Evolutionary conservation across 2,329 filamentous ascomycete species (phyloP).

Genomic region (Fusarium napiforme): DNA sequence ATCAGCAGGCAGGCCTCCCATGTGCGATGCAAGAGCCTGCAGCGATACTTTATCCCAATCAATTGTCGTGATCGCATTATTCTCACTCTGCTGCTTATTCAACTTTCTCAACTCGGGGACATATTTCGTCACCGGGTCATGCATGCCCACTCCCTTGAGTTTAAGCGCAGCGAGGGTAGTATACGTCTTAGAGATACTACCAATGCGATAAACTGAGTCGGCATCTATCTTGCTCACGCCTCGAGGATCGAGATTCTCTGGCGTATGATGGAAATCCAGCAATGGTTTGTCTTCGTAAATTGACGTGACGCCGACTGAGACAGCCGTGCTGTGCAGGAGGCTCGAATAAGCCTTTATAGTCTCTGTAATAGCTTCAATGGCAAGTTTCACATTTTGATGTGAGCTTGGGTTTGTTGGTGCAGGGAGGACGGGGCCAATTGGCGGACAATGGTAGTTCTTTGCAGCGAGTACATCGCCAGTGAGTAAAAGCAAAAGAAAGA

Average conservation of each 20-base stretch:
- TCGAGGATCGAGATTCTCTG: background rate
- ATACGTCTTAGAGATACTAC: conserved; percentile 9
- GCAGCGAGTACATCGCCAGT: conserved; percentile 4
- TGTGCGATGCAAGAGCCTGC: conserved; percentile 2
- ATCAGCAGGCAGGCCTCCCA: conserved; percentile 14
- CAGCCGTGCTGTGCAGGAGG: background rate
- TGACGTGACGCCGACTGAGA: conserved; percentile 4
- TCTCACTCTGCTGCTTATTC: background rate
- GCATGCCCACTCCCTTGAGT: background rate
- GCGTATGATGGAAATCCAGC: conserved; percentile 4
- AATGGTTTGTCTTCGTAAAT: background rate
- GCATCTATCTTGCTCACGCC: conserved; percentile 1
- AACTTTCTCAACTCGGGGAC: conserved; percentile 1
- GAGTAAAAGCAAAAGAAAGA: background rate
- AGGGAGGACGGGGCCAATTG: conserved; percentile 10
- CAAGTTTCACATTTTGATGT: background rate
- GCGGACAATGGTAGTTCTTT: conserved; percentile 20
- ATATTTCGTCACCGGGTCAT: conserved; percentile 19
- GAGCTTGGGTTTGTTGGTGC: background rate
- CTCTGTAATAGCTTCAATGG: background rate
- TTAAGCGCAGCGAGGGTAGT: conserved; percentile 4
- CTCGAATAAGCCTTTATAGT: background rate
- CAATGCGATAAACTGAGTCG: conserved; percentile 12
- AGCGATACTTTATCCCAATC: conserved; percentile 7
- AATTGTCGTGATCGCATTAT: background rate